Evolutionary conservation across 2,329 filamentous ascomycete species (phyloP).

Genomic region (Taxawa tesnikishii): DNA sequence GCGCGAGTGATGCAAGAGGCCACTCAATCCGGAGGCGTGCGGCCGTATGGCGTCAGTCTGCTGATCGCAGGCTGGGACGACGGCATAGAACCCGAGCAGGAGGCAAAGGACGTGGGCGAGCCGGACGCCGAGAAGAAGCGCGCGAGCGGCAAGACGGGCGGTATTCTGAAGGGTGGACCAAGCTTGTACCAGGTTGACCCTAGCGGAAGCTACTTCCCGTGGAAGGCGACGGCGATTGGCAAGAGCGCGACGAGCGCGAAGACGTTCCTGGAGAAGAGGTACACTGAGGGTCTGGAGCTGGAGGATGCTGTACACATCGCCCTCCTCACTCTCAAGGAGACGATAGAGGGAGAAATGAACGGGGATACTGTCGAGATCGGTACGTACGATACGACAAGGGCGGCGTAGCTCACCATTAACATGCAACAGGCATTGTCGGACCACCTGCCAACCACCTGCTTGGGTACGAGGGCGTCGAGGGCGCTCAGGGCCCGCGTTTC

Average conservation of each 20-base stretch:
- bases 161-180: conserved; percentile 87
- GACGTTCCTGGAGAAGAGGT: conserved; percentile 98
- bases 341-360: conserved; percentile 98
- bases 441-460: conserved; percentile 87
- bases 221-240: conserved; percentile 98
- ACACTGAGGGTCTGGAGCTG: conserved; percentile 90
- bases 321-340: conserved; percentile 93
- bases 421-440: conserved; percentile 92
- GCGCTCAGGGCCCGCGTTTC: conserved; percentile 75
- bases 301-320: conserved; percentile 99
- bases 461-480: conserved; percentile 80
- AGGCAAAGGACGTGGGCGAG: conserved; percentile 43
- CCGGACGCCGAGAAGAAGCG: conserved; percentile 55
- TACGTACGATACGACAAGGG: too few relatives aligned
- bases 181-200: conserved; percentile 98
- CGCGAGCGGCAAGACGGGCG: conserved; percentile 76
- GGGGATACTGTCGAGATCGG: conserved; percentile 97
- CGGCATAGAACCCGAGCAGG: conserved; percentile 76
- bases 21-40: conserved; percentile 92
- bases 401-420: too few relatives aligned
- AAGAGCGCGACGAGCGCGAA: conserved; percentile 98
- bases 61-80: conserved; percentile 97
- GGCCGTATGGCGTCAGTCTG: conserved; percentile 91
- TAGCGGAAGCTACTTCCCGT: conserved; percentile 97
- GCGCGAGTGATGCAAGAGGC: conserved; percentile 98